Conservation (phyloP, 176 grass and related monocot species). For the Hordeum vulgare region MorexV3_pseudomolecules_assembly NC_058524.1:4773532-4774031, state of each 20-base stretch:
- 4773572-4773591: not conserved
- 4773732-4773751: conserved; percentile 30
- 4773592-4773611: not conserved
- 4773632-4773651: conserved; percentile 71
- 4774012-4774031: too few relatives aligned
- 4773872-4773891: too few relatives aligned
- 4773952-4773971: too few relatives aligned
- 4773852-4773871: not conserved
- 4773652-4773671: conserved; percentile 61
- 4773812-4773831: not conserved
- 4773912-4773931: too few relatives aligned
- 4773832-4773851: not conserved
- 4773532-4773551: not conserved
- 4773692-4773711: conserved; percentile 75
- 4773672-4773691: conserved; percentile 78
- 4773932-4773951: too few relatives aligned
- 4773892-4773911: too few relatives aligned
- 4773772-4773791: too few relatives aligned
- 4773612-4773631: conserved; percentile 81
- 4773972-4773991: too few relatives aligned
- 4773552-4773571: not conserved
- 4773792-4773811: too few relatives aligned
- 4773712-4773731: conserved; percentile 18
- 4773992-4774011: too few relatives aligned
- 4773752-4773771: too few relatives aligned